phyloP scores from a whole-genome alignment of 1,139 yeast species.

The Kodamaea ohmeri region DNA sequence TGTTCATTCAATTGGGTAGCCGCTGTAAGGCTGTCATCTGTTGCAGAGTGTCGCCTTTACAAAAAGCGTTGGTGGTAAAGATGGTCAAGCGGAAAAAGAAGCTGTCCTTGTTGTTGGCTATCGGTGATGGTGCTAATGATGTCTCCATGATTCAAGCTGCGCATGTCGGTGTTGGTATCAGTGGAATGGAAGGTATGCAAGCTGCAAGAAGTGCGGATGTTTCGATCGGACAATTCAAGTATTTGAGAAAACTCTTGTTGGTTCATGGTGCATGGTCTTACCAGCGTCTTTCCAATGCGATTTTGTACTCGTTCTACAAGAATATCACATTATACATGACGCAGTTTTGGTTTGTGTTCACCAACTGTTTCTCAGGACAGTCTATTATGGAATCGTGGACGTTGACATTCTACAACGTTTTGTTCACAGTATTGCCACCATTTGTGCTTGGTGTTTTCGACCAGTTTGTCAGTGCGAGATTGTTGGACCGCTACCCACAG shows the following conservation, averaged over 20 bases:
- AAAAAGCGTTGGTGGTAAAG: conserved; percentile 93
- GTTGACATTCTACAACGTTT: conserved; percentile 90
- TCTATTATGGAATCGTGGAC: conserved; percentile 98
- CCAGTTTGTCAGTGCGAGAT: conserved; percentile 88
- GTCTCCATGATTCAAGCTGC: conserved; percentile 99
- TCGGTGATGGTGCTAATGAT: conserved; percentile 99
- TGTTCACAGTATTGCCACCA: conserved; percentile 94
- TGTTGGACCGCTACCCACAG: conserved; percentile 89
- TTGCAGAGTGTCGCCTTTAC: conserved; percentile 96
- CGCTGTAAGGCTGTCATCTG: conserved; percentile 90
- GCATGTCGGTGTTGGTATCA: conserved; percentile 96
- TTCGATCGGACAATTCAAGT: conserved; percentile 94
- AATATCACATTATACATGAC: conserved; percentile 95
- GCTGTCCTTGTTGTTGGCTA: conserved; percentile 77
- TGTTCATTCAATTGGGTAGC: conserved; percentile 75
- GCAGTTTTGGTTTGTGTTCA: conserved; percentile 95
- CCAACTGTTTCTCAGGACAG: conserved; percentile 92
- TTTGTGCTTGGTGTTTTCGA: conserved; percentile 95
- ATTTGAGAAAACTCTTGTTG: conserved; percentile 71
- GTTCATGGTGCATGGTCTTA: conserved; percentile 99
- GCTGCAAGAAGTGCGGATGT: conserved; percentile 98
- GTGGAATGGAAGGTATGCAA: conserved; percentile 99
- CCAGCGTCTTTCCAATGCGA: conserved; percentile 89
- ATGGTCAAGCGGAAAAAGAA: conserved; percentile 75
- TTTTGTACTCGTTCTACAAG: conserved; percentile 91